Conservation (phyloP, 768 basidiomycete species). For the Podaxis sp. region DNA sequence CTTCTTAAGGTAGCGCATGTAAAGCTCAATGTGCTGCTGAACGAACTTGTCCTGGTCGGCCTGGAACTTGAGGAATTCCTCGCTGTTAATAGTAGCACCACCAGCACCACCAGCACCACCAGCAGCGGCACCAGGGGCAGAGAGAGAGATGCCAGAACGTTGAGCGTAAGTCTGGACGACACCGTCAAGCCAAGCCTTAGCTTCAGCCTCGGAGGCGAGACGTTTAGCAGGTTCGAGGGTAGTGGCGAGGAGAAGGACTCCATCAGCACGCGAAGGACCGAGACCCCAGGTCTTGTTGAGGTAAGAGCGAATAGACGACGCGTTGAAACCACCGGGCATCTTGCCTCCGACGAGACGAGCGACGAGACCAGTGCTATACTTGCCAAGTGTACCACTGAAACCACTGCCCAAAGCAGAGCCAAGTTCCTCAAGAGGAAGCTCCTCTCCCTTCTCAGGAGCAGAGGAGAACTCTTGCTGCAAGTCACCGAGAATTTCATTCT, state of each 20-base stretch:
- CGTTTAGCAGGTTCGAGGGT: slow-evolving; percentile 95
- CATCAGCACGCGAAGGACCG: slow-evolving; percentile 87
- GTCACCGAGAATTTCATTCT: slow-evolving; percentile 98
- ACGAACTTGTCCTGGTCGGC: slow-evolving; percentile 91
- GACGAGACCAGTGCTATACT: slow-evolving; percentile 87
- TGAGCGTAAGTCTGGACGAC: slow-evolving; percentile 86
- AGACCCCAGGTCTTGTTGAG: slow-evolving; percentile 94
- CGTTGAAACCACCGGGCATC: slow-evolving; percentile 99
- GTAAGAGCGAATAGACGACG: slow-evolving; percentile 85
- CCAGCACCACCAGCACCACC: slow-evolving; percentile 61
- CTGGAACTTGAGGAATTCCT: slow-evolving; percentile 97
- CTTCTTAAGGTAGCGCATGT: slow-evolving; percentile 94
- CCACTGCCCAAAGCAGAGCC: slow-evolving; percentile 81
- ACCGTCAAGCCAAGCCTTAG: slow-evolving; percentile 89
- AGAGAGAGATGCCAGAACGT: slow-evolving; percentile 82
- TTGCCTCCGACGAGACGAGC: slow-evolving; percentile 92
- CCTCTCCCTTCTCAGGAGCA: slow-evolving; percentile 98
- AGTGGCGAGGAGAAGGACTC: slow-evolving; percentile 84
- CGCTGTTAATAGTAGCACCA: slow-evolving; percentile 94
- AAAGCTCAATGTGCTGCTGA: slow-evolving; percentile 89
- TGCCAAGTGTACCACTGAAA: slow-evolving; percentile 85
- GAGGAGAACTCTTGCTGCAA: slow-evolving; percentile 92
- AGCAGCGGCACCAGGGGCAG: slow-evolving; percentile 62
- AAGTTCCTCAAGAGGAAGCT: slow-evolving; percentile 93
- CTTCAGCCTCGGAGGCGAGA: slow-evolving; percentile 86